A percentile compares a stretch with the other conserved stretches of the same genome.
phyloP scores from a whole-genome alignment of 2,329 filamentous ascomycete species.

The Clonostachys rosea region DNA sequence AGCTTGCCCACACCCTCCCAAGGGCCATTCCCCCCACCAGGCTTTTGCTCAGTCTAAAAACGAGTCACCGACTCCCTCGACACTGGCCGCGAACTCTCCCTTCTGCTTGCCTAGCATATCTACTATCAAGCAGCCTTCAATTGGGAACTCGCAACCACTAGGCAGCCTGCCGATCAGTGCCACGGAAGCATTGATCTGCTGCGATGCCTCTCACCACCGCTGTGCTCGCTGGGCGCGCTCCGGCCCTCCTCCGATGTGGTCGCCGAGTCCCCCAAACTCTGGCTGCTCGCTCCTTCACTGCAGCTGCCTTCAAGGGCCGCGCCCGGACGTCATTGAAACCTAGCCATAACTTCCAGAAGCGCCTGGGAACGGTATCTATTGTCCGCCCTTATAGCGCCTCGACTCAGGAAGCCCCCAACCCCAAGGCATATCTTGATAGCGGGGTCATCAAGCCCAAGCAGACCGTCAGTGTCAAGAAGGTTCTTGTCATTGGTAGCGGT shows the following conservation, averaged over 20 bases:
- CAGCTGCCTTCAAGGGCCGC: slow-evolving; percentile 16
- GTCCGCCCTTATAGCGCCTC: slow-evolving; percentile 32
- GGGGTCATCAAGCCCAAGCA: slow-evolving; percentile 77
- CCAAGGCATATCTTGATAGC: slow-evolving; percentile 85
- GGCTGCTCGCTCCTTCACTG: slow-evolving; percentile 37
- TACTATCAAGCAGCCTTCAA: slow-evolving; percentile 9
- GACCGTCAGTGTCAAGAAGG: slow-evolving; percentile 90
- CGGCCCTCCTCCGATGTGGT: slow-evolving; percentile 51
- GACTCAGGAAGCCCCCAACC: slow-evolving; percentile 68
- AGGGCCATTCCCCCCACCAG: no score
- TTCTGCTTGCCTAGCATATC: no score
- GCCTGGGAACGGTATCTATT: slow-evolving; percentile 41
- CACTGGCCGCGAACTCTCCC: no score
- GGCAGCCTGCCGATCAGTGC: slow-evolving; percentile 27
- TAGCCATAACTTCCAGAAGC: slow-evolving; percentile 22
- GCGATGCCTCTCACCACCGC: slow-evolving; percentile 11
- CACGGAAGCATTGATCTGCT: slow-evolving; percentile 25
- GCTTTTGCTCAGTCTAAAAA: no score
- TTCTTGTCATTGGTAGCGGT: slow-evolving; percentile 92
- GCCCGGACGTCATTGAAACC: slow-evolving; percentile 21
- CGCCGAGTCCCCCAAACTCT: slow-evolving; percentile 41
- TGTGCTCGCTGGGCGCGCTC: slow-evolving; percentile 50
- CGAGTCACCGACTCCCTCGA: no score
- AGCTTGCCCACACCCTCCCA: no score
- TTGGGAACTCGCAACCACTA: slow-evolving; percentile 20